Base-by-base conservation (phyloP, 2,329 filamentous ascomycete genomes). In the Colletotrichum australisinense region DNA sequence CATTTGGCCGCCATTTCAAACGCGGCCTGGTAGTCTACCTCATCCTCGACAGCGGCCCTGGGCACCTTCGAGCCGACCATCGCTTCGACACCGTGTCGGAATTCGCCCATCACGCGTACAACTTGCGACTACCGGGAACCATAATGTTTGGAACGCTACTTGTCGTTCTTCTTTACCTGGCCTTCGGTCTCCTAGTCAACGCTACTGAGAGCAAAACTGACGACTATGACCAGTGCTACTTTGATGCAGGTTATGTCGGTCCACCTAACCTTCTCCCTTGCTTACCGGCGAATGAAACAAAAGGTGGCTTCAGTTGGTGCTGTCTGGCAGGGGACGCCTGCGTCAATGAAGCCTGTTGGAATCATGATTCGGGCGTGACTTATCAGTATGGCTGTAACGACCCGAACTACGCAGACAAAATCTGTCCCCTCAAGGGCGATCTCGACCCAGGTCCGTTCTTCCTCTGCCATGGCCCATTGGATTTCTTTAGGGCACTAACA, bases 311-410 rank as follows among this genome's bases (percentile, higher is more conserved):
- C 2, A 73, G 70, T 3, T 73, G 67, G 67, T 74, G 72, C 59
- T 74, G 72, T 19, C 62, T 72, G 26, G 72, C 72, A 8, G 72
- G 72, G 0, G 46, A 74, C 22, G 24, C 14, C 63, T 74, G 72
- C 16, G 7, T 74, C 19, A 56, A 59, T 3, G 24, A 63, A 32
- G 72, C 63, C 22, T 74, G 72, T 16, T 74, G 59, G 55, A 53
- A 74, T 4, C 26, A 30, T 30, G 28, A 30, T 30, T 30, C 28
- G 28, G 62, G 57, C 32, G 53, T 72, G 4, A 74, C 72, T 0
- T 74, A 74, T 3, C 68, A 72, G 42, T 74, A 74, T 26, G 72
- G 72, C 32, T 74, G 72, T 35, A 74, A 72, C 14, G 68, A 74
- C n/a, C 63, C 63, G n/a, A 72, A 53, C 8, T 74, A 74, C n/a